Evolutionary conservation across 768 basidiomycete genomes (phyloP), one percentile per base, ranked within the genome.

Genomic region (Rhizopogon vinicolor): DNA sequence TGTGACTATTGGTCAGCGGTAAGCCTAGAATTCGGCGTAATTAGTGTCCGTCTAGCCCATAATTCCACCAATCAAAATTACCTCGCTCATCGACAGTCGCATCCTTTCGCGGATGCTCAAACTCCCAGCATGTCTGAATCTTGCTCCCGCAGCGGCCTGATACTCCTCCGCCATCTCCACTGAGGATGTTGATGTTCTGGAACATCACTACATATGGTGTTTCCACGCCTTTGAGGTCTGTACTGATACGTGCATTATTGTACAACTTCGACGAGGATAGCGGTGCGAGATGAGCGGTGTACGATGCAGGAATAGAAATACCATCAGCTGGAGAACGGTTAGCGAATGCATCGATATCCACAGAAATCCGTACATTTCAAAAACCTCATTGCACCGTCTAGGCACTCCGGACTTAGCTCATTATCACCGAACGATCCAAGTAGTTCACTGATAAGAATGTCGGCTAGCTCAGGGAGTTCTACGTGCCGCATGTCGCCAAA

Each of bases 131-230:
- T 63, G 93, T 90, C 69, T 98, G 97, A 37, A 97, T 79, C 60
- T 84, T 83, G 2, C 86, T 78, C 13, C 94, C 93, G 73, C 91
- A 93, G 44, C 82, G 78, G 16, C 83, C 84, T 62, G 78, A 75
- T 37, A 76, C 61, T 41, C 82, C 80, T 29, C 81, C 80, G 44
- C 87, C 82, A 48, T 89, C 76, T 7, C 86, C 93, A 55, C 90
- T 92, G 41, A 99, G 77, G 56, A 94, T 80, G 60, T 93, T 95
- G 58, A 93, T 89, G 8, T 93, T 91, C 65, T 92, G 87, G 69
- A 99, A 93, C 95, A 98, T 96, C 58, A 98, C 97, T 16, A 99
- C 97, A 63, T 98, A 98, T 1, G 97, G 96, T 33, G 94, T 98
- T 72, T 99, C 97, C 55, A 89, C 68, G 25, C 84, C 81, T 68